phyloP scores from a whole-genome alignment of 768 basidiomycete species.

The Rhodotorula toruloides region DNA sequence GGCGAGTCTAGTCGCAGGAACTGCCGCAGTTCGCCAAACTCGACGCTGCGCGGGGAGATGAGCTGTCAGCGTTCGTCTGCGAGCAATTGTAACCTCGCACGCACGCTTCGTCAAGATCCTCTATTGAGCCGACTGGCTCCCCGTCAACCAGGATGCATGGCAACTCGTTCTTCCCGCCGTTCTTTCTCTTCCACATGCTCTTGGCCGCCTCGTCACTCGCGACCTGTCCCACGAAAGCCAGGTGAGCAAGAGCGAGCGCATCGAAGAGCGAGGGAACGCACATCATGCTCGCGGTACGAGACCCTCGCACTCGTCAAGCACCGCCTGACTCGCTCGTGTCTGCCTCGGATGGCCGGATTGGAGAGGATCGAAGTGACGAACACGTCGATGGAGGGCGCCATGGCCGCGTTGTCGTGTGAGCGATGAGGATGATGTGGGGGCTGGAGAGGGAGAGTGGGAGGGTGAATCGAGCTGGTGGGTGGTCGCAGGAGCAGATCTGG shows the following conservation, averaged over 20 bases:
- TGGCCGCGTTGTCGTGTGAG: not conserved
- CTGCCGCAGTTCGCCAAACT: constrained; percentile 41
- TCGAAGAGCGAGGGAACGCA: not conserved
- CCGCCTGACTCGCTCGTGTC: constrained; percentile 30
- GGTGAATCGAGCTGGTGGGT: not conserved
- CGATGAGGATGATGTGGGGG: not conserved
- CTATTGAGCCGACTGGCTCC: constrained; percentile 27
- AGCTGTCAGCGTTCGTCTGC: not conserved
- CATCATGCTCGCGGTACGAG: constrained; percentile 29
- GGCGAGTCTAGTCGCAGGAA: constrained; percentile 12
- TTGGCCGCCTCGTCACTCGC: constrained; percentile 39
- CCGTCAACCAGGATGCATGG: constrained; percentile 38
- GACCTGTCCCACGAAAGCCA: not conserved
- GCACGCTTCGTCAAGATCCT: constrained; percentile 41
- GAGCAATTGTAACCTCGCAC: not conserved
- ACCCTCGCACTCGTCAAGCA: constrained; percentile 7
- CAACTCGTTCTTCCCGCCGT: constrained; percentile 35
- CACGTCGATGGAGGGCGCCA: constrained; percentile 33
- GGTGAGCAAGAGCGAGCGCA: not conserved
- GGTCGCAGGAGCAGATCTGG: no score
- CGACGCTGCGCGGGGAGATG: constrained; percentile 25
- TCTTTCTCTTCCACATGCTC: constrained; percentile 40
- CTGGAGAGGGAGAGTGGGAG: no score
- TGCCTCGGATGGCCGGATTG: constrained; percentile 32
- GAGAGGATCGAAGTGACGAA: constrained; percentile 39